Percentiles rank a stretch among this genome's conserved stretches.
Conservation (phyloP, 495 filamentous ascomycete species). For the Aspergillus leporis region DNA sequence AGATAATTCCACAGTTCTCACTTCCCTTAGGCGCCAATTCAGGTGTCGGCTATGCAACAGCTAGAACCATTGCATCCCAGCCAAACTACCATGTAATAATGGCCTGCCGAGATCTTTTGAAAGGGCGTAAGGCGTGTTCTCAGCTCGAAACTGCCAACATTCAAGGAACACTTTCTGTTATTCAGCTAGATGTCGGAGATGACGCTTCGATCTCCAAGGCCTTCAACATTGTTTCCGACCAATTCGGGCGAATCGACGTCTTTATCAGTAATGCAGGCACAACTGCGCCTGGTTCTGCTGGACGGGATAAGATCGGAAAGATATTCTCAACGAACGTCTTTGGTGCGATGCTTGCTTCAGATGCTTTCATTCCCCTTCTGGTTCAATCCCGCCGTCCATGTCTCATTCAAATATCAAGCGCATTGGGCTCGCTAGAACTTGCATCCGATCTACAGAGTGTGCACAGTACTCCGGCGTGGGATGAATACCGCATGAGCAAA, state of each 20-base stretch:
- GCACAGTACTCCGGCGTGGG: neutral
- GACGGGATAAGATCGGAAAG: constrained; percentile 7
- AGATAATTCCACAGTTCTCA: too few species aligned
- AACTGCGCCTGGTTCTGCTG: neutral
- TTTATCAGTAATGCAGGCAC: constrained; percentile 35
- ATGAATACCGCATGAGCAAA: constrained; percentile 18
- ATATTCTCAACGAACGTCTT: constrained; percentile 34
- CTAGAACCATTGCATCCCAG: constrained; percentile 16
- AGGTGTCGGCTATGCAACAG: constrained; percentile 19
- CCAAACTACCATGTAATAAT: constrained; percentile 14
- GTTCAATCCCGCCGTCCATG: constrained; percentile 26
- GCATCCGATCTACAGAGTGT: constrained; percentile 8
- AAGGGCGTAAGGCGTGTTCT: constrained; percentile 6
- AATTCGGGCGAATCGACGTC: constrained; percentile 33
- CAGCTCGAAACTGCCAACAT: neutral
- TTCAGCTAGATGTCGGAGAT: constrained; percentile 36
- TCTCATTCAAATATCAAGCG: constrained; percentile 32
- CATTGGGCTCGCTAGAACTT: constrained; percentile 22
- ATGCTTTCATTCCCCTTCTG: constrained; percentile 39
- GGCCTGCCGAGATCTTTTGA: constrained; percentile 5
- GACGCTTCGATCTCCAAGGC: constrained; percentile 27
- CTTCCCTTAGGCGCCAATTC: constrained; percentile 8
- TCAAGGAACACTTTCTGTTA: constrained; percentile 16
- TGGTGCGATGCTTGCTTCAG: constrained; percentile 26
- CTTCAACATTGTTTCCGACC: constrained; percentile 18